These are phyloP conservation scores for Aspergillus unguis DNA, from an alignment of 2,329 filamentous ascomycete species.

Conservation along the genomic window DNA sequence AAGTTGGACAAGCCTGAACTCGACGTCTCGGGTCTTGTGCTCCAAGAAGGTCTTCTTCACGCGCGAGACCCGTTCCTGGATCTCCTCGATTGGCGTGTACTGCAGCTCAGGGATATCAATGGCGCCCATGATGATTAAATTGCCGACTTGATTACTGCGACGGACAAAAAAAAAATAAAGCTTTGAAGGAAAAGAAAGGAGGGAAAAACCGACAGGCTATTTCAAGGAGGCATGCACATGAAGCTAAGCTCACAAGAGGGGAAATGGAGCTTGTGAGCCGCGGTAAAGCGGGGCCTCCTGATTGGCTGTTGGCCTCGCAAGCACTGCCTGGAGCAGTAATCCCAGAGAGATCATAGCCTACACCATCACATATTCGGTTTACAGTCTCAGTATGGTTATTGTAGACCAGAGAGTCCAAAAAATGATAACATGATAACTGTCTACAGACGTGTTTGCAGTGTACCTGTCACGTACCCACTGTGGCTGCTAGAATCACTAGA, in stretches of 20 bases:
- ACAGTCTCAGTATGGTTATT: no score
- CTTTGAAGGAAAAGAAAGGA: neutral
- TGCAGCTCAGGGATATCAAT: conserved; percentile 48
- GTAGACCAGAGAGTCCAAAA: no score
- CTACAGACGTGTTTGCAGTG: no score
- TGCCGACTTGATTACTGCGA: neutral
- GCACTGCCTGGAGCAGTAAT: neutral
- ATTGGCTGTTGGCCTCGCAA: conserved; percentile 3
- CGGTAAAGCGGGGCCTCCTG: neutral
- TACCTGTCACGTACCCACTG: no score
- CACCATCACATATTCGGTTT: no score
- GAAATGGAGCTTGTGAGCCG: neutral
- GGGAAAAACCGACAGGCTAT: no score
- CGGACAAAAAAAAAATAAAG: neutral
- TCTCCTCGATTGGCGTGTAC: conserved; percentile 63
- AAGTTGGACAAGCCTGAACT: conserved; percentile 80
- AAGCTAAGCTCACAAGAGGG: no score
- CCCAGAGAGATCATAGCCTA: no score
- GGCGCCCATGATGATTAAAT: conserved; percentile 29
- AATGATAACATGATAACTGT: no score
- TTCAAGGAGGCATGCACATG: neutral
- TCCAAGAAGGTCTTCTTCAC: conserved; percentile 69
- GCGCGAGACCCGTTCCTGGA: conserved; percentile 59
- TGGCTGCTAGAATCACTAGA: no score
- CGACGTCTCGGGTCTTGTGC: conserved; percentile 75